phyloP scores from a whole-genome alignment of 495 filamentous ascomycete genomes.

The Sporormia fimetaria region DNA sequence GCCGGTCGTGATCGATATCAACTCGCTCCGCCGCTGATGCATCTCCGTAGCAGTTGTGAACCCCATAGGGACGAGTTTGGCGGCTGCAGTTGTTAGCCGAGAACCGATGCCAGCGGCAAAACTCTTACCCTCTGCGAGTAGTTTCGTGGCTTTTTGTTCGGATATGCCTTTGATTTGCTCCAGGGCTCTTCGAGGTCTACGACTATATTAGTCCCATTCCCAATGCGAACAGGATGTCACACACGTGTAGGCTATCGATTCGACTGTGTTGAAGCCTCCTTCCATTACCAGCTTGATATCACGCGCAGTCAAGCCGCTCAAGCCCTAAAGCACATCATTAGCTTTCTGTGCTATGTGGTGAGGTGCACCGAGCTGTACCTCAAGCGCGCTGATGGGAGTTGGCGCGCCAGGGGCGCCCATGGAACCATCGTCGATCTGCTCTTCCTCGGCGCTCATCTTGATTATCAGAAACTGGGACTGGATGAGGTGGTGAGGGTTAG shows the following conservation, averaged over 20 bases:
- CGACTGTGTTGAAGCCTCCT: constrained; percentile 88
- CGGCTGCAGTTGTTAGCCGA: constrained; percentile 43
- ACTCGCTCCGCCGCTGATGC: constrained; percentile 88
- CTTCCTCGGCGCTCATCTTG: constrained; percentile 48
- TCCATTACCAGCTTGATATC: constrained; percentile 90
- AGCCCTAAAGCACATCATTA: constrained; percentile 41
- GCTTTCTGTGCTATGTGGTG: neutral
- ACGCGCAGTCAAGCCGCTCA: constrained; percentile 77
- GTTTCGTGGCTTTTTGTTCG: constrained; percentile 85
- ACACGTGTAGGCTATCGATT: constrained; percentile 85
- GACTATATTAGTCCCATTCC: neutral
- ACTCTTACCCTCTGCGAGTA: constrained; percentile 70
- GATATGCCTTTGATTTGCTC: constrained; percentile 97
- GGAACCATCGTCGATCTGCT: constrained; percentile 51
- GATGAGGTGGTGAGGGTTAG: no score
- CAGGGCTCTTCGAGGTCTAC: constrained; percentile 62
- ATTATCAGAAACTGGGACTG: no score
- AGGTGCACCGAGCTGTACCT: constrained; percentile 44
- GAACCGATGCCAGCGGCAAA: constrained; percentile 3
- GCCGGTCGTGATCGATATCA: constrained; percentile 95
- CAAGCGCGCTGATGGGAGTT: constrained; percentile 77
- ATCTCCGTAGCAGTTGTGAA: constrained; percentile 99
- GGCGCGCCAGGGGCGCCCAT: constrained; percentile 81
- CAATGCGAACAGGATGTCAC: neutral
- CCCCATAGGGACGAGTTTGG: constrained; percentile 94